Evolutionary conservation across 2,329 filamentous ascomycete genomes (phyloP), one percentile per base, ranked within the genome.

Genomic region (Decorospora gaudefroyi): DNA sequence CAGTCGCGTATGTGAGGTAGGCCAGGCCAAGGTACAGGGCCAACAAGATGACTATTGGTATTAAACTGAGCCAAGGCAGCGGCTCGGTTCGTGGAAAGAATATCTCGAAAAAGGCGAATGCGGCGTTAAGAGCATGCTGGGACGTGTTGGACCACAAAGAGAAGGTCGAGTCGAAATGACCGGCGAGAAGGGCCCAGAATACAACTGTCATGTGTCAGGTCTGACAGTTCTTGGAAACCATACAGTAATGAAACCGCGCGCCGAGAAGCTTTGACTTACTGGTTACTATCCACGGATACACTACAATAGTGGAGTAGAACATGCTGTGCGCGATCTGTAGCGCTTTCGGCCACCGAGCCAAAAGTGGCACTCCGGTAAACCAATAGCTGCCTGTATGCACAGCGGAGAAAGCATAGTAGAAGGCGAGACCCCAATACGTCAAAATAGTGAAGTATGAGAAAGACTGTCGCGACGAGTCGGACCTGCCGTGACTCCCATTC

Each of bases 381-480:
- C 67, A 71, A 72, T 92, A 93, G 33, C 77, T 78, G 38, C 82
- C 72, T 4, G 87, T 90, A 74, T 95, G 88, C 12, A 82, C 51
- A 12, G 85, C 77, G 1, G 86, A 77, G 61, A 85, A 74, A 43
- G 84, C 76, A 66, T 86, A 85, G 76, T 95, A 95, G 73, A 91
- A 92, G 16, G 81, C 84, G 23, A 92, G 72, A 2, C 88, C 88
- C 87, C 87, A 93, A 77, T 86, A 93, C 7, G 86, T 88, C 46
- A 93, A 75, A 61, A 84, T 77, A 18, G 90, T 95, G 75, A 95
- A 95, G 76, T 83, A 95, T 59, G 84, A 88, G 74, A 95, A 93
- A 31, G 78, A 79, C 31, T 75, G 70, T 38, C 75, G 72, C 8
- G 62, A 61, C 1, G 61, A 63, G 22, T 63, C 53, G 63, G 77